phyloP scores from a whole-genome alignment of 2,329 filamentous ascomycete species.

The Elsinoe australis region DNA sequence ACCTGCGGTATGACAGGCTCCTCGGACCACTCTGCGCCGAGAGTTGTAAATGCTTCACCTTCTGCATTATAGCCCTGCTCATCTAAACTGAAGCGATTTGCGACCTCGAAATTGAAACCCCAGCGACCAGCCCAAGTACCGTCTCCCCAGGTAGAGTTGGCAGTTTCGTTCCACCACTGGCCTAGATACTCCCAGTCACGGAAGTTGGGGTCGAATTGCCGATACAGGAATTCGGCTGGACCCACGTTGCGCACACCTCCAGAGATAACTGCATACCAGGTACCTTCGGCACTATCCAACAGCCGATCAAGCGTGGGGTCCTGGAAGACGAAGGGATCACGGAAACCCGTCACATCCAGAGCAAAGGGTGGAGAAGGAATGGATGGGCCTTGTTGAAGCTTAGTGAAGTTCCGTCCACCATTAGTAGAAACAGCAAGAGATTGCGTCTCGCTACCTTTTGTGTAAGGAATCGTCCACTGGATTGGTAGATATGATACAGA shows the following conservation, averaged over 20 bases:
- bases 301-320: conserved; percentile 33
- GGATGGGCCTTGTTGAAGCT: conserved; percentile 33
- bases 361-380: conserved; percentile 36
- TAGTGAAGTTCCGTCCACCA: conserved; percentile 36
- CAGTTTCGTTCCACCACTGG: conserved; percentile 35
- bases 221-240: conserved; percentile 36
- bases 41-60: conserved; percentile 36
- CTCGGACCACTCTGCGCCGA: conserved; percentile 40
- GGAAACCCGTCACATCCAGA: conserved; percentile 38
- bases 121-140: conserved; percentile 24
- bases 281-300: conserved; percentile 30
- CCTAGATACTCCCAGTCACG: conserved; percentile 35
- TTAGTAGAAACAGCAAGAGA: conserved; percentile 38
- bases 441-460: conserved; percentile 41
- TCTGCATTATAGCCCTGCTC: conserved; percentile 34
- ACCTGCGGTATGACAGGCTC: conserved; percentile 35
- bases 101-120: conserved; percentile 41
- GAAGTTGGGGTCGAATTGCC: conserved; percentile 33
- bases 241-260: conserved; percentile 36
- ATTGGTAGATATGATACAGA: conserved; percentile 41
- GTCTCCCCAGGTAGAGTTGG: conserved; percentile 22
- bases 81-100: conserved; percentile 38
- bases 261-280: conserved; percentile 36
- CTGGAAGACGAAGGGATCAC: conserved; percentile 39
- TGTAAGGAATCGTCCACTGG: conserved; percentile 41